phyloP scores from a whole-genome alignment of 2,329 filamentous ascomycete genomes.

The Monilinia laxa region DNA sequence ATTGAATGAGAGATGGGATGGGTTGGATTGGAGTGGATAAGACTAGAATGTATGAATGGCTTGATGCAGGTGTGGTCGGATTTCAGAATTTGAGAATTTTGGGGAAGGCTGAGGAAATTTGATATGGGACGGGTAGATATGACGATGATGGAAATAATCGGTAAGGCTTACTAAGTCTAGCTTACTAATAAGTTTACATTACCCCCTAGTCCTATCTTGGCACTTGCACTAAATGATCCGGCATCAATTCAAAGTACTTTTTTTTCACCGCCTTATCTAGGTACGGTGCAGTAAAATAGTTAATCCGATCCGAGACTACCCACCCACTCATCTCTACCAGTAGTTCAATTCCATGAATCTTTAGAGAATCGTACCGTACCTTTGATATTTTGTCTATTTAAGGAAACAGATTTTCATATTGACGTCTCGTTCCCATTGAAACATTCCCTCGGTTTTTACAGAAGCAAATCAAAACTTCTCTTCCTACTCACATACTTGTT shows the following conservation, averaged over 20 bases:
- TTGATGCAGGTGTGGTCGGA: not conserved
- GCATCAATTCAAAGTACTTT: too few relatives aligned
- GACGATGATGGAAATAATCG: not conserved
- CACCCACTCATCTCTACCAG: too few relatives aligned
- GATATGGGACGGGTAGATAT: not conserved
- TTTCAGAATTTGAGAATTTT: not conserved
- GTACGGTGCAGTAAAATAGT: not conserved
- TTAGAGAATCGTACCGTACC: too few relatives aligned
- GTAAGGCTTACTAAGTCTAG: too few relatives aligned
- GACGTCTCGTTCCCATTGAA: not conserved
- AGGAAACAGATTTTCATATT: not conserved
- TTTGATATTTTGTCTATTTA: not conserved
- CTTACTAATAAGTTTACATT: too few relatives aligned
- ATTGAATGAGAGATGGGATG: too few relatives aligned
- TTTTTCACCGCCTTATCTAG: too few relatives aligned
- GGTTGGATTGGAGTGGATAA: too few relatives aligned
- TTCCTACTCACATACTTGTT: not conserved
- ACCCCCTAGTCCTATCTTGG: too few relatives aligned
- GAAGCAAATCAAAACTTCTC: not conserved
- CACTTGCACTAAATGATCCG: too few relatives aligned
- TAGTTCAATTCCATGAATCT: too few relatives aligned
- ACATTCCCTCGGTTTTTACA: not conserved
- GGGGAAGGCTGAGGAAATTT: conserved; percentile 7
- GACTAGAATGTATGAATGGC: too few relatives aligned
- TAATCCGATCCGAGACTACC: not conserved